A percentile compares a stretch with the other conserved stretches of the same genome.
Conservation (phyloP, 331 rosid genomes). For the Dryas integrifolia region DNA sequence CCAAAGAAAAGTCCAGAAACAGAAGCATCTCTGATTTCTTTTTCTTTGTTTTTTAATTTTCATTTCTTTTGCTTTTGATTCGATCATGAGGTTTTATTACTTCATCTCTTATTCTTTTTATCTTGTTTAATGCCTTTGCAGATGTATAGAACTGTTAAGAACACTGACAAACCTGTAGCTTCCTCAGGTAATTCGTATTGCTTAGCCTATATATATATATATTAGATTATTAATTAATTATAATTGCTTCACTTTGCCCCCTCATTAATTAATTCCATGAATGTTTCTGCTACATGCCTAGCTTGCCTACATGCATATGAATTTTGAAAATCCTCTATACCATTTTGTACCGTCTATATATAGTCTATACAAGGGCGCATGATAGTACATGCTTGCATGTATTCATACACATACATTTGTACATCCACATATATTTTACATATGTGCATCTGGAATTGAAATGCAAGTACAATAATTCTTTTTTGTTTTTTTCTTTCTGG, state of each 20-base stretch:
- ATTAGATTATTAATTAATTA: too few relatives aligned
- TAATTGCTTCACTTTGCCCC: too few relatives aligned
- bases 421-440: neutral
- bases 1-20: slow-evolving; percentile 29
- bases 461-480: too few relatives aligned
- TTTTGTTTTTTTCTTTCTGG: too few relatives aligned
- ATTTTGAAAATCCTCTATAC: neutral
- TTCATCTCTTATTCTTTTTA: neutral
- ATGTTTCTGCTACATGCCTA: neutral
- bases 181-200: slow-evolving; percentile 67
- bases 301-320: neutral
- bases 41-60: neutral
- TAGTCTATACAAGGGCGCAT: too few relatives aligned
- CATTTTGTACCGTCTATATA: neutral
- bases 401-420: neutral
- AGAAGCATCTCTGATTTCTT: slow-evolving; percentile 11
- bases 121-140: slow-evolving; percentile 34
- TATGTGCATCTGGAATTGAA: neutral
- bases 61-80: slow-evolving; percentile 5
- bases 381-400: neutral
- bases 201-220: neutral
- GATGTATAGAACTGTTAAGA: slow-evolving; percentile 97
- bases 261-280: slow-evolving; percentile 23
- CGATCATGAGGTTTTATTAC: neutral
- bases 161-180: slow-evolving; percentile 84